A percentile compares a stretch with the other conserved stretches of the same genome.
These are phyloP conservation scores for Penicillium antarcticum DNA, from an alignment of 495 filamentous ascomycete species.

Conservation along the genomic window DNA sequence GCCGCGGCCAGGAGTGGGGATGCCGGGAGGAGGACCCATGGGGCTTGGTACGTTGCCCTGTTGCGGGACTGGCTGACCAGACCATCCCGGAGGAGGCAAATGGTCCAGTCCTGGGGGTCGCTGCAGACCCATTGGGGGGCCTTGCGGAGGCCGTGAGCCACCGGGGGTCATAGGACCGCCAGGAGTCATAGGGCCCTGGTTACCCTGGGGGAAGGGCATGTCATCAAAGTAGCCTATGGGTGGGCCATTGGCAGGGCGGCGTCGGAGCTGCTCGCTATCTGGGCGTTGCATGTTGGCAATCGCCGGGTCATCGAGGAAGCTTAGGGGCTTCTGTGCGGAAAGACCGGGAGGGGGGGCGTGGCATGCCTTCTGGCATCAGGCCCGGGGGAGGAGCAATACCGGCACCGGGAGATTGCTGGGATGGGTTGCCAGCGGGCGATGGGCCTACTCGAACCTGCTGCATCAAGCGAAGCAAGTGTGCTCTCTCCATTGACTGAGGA, in stretches of 20 bases:
- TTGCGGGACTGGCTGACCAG: conserved; percentile 33
- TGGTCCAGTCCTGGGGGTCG: conserved; percentile 50
- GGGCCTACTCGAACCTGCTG: conserved; percentile 44
- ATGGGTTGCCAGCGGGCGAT: conserved; percentile 22
- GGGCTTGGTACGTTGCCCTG: conserved; percentile 38
- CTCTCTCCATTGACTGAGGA: conserved; percentile 41
- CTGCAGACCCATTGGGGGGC: conserved; percentile 39
- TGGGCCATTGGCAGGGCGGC: conserved; percentile 37
- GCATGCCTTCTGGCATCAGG: conserved; percentile 43
- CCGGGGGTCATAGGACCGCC: conserved; percentile 38
- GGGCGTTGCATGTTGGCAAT: conserved; percentile 48
- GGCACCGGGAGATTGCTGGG: conserved; percentile 31
- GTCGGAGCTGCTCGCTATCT: conserved; percentile 40
- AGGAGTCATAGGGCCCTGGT: conserved; percentile 36
- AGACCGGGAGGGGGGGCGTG: conserved; percentile 46
- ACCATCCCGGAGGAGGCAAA: conserved; percentile 43
- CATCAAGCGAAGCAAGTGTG: conserved; percentile 52
- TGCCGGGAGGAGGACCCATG: conserved; percentile 46
- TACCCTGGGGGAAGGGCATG: conserved; percentile 34
- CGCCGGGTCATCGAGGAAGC: conserved; percentile 45
- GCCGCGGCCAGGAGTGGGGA: conserved; percentile 36
- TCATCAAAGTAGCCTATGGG: conserved; percentile 48
- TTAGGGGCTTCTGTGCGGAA: conserved; percentile 33
- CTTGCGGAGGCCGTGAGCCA: conserved; percentile 32
- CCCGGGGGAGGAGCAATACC: conserved; percentile 35